Base-by-base conservation (phyloP, 148 eudicot genomes). In the Spergularia bocconei region DNA sequence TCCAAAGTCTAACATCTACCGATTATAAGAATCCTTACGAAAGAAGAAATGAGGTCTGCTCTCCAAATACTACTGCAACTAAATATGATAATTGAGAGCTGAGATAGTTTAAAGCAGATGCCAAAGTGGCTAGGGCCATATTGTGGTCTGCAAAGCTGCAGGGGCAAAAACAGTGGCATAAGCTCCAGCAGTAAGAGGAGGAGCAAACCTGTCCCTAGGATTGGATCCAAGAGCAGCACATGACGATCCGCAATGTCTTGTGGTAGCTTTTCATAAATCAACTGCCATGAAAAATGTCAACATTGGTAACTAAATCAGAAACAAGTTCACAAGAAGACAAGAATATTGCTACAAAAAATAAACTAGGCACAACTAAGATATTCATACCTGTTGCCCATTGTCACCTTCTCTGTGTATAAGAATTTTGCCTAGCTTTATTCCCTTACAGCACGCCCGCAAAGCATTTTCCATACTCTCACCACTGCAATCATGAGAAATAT, bases 401-500 rank as follows among this genome's bases (percentile, higher is more conserved):
- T 94, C 97, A 47, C 98, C 98, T 87, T 92, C 97, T 82, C 97
- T 87, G 62, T 94, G 98, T 78, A 94, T 94, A 68, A 94, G 96
- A 77, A 94, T 94, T 84, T 94, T 94, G 53, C 98, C 97, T 29
- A 94, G 88, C 78, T 94, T 94, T 52, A 94, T 91, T 68, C 98
- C 98, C 78, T 94, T 94, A 73, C 98, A 94, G 80, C 98, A 94
- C 71, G 98, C 98, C 50, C 98, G 84, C 82, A 92, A 79, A 64
- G 98, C 98, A 81, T 94, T 94, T 79, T 94, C 98, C 98, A 94
- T 94, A 78, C 98, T 94, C 84, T 94, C 98, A 48, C 98, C 98
- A 77, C 98, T 94, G 82, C 15, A 69, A 69, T 53, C 39, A 69
- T 52, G 2, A 53, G 15, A 14, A 29, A 69, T 61, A 53, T 53